Conservation (phyloP, 257 asterid genomes). For the Jacaranda mimosifolia region DNA sequence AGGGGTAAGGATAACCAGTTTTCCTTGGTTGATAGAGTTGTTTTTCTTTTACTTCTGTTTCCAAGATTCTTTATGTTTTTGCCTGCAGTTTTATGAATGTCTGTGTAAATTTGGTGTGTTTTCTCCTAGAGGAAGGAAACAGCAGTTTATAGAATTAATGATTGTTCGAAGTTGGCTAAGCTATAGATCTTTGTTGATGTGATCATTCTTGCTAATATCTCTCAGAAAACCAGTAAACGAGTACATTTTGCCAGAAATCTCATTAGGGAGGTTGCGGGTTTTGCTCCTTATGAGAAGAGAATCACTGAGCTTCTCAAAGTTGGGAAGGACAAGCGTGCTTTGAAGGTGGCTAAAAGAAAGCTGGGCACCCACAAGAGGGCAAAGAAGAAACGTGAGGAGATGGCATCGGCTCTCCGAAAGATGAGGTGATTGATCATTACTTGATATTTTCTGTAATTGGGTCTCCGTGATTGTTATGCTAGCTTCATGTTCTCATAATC, state of each 20-base stretch:
- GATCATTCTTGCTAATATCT: neutral
- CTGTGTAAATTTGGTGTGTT: neutral
- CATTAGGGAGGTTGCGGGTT: slow-evolving; percentile 62
- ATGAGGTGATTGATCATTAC: slow-evolving; percentile 43
- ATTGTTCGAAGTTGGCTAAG: neutral
- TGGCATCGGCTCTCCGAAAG: slow-evolving; percentile 60
- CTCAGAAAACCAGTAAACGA: slow-evolving; percentile 60
- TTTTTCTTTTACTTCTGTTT: neutral
- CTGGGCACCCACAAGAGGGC: slow-evolving; percentile 68
- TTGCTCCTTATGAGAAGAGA: slow-evolving; percentile 69
- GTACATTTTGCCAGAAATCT: slow-evolving; percentile 57
- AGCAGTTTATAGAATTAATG: neutral
- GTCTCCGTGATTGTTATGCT: neutral
- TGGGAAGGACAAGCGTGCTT: slow-evolving; percentile 62
- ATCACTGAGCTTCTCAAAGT: slow-evolving; percentile 64
- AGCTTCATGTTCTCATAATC: neutral
- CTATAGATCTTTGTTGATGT: slow-evolving; percentile 7
- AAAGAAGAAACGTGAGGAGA: slow-evolving; percentile 68
- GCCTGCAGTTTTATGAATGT: neutral
- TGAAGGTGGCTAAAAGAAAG: slow-evolving; percentile 61
- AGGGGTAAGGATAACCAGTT: slow-evolving; percentile 44
- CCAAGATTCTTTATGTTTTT: neutral
- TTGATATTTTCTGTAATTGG: neutral
- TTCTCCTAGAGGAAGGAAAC: neutral
- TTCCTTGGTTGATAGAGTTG: neutral